Base-by-base conservation (phyloP, 495 filamentous ascomycete species). In the Tuber borchii region DNA sequence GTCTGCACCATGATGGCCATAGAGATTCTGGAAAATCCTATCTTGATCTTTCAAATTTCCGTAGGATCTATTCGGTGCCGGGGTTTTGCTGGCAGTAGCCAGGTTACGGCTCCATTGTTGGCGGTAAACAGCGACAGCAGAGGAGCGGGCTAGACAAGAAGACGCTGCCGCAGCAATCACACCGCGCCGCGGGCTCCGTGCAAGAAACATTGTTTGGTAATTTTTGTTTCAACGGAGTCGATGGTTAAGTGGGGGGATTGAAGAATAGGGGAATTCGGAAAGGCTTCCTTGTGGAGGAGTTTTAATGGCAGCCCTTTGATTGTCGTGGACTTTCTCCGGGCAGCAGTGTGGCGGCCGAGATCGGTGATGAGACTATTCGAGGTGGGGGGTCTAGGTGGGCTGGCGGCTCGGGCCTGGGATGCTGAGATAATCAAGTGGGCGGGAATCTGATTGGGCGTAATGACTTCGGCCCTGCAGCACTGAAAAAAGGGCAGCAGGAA, bases 1-100 rank as follows among this genome's bases (percentile, higher is more conserved):
- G 86, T 97, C 94, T 69, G 92, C 87, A 43, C 93, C 93, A 88
- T 92, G 94, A 81, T 95, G 93, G 76, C 91, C 90, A 86, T 98
- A 99, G 34, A 99, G 90, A 86, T 99, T 99, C 86, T 94, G 94
- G 86, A 99, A 99, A 86, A 99, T 99, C 79, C 95, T 90, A 83
- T 99, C 95, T 87, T 98, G 93, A 84, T 99, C 95, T 83, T 88
- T 90, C 73, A 99, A 88, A 71, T 93, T 93, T 82, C 95, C 94
- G 86, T 93, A 92, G 76, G 88, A 86, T 77, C 87, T 90, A 80
- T 90, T 90, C 83, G 91, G 92, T 44, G 91, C 88, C 75, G 87
- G 88, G 73, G 86, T 81, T 86, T 99, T 94, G 85, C 94, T 91
- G 81, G 97, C 94, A 61, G 93, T 96, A 80, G 95, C 95, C 85